Base-by-base conservation (phyloP, 2,329 filamentous ascomycete species). In the Colletotrichum lentis region DNA sequence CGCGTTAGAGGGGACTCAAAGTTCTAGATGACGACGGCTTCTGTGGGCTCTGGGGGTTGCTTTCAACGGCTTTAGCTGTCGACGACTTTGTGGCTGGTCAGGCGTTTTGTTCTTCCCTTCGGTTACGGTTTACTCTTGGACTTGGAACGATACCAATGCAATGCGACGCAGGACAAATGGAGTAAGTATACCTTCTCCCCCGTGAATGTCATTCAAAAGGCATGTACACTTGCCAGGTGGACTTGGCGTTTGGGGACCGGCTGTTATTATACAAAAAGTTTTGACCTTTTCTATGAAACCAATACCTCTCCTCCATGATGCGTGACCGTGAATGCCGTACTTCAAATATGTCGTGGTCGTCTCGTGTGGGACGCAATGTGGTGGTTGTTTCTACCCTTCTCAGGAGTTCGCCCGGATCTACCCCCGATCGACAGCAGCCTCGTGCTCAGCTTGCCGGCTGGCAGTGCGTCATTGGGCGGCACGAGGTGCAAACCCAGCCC, bases 371-470 rank as follows among this genome's bases (percentile, higher is more conserved):
- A 8, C 39, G 37, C 20, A 37, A 16, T 37, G 20, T 22, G 43
- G 7, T 35, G 43, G 5, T 27, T 56, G 58, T 57, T 20, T 50
- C 43, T 27, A 11, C 24, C 5, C 20, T 7, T 11, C n/a, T 22
- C n/a, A 60, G 37, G 22, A 44, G 24, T 52, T 31, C 44, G 65
- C 49, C 50, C 44, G 44, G 52, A 44, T 56, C 31, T 7, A 37
- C 43, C 44, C 24, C 10, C 71, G 74, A 71, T 69, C 73, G 75
- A 76, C 73, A 74, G 78, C 76, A 77, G 78, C 77, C 78, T 80
- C 73, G 77, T 80, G 77, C 75, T 73, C 75, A 56, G 50, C 43
- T 66, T 24, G 44, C 50, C 43, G 50, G 39, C 6, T 14, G 24
- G 50, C 20, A 24, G 27, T 66, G 50, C 62, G 66, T 61, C 62